Evolutionary conservation across 345 rosid species (phyloP).

Genomic region (Balakata baccata): DNA sequence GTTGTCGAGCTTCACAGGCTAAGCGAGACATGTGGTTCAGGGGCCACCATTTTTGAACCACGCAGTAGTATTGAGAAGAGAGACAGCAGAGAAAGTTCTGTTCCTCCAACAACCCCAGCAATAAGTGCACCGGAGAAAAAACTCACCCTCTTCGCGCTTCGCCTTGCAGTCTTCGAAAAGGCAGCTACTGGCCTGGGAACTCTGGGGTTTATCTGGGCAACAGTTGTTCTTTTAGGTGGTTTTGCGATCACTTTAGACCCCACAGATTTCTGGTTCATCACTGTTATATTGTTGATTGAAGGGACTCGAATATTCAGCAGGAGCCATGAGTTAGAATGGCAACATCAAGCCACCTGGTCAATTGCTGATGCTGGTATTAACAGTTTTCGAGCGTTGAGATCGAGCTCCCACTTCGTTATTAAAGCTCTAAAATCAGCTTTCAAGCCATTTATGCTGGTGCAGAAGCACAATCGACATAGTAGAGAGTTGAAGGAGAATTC

Average conservation of each 20-base stretch:
- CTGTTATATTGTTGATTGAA: constrained; percentile 71
- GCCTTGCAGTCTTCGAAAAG: constrained; percentile 77
- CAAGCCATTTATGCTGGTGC: constrained; percentile 22
- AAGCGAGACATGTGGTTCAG: constrained; percentile 49
- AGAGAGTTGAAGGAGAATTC: constrained; percentile 15
- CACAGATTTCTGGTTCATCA: constrained; percentile 83
- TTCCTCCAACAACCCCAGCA: constrained; percentile 23
- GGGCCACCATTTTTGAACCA: constrained; percentile 54
- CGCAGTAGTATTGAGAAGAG: constrained; percentile 42
- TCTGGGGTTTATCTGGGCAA: constrained; percentile 91
- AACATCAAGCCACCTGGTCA: constrained; percentile 87
- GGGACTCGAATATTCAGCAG: constrained; percentile 84
- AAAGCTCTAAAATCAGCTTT: constrained; percentile 25
- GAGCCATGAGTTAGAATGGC: constrained; percentile 95
- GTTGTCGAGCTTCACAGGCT: constrained; percentile 44
- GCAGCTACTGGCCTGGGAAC: constrained; percentile 80
- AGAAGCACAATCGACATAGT: constrained; percentile 24
- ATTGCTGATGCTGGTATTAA: constrained; percentile 57
- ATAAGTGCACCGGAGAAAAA: constrained; percentile 68
- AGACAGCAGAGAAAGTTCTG: constrained; percentile 43
- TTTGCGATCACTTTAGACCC: constrained; percentile 77
- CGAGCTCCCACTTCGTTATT: constrained; percentile 41
- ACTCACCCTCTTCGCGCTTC: constrained; percentile 81
- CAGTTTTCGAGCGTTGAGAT: constrained; percentile 62
- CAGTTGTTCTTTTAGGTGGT: constrained; percentile 88